Conservation (phyloP, 805 yeast genomes). For the Cyberlindnera mycetangii region DNA sequence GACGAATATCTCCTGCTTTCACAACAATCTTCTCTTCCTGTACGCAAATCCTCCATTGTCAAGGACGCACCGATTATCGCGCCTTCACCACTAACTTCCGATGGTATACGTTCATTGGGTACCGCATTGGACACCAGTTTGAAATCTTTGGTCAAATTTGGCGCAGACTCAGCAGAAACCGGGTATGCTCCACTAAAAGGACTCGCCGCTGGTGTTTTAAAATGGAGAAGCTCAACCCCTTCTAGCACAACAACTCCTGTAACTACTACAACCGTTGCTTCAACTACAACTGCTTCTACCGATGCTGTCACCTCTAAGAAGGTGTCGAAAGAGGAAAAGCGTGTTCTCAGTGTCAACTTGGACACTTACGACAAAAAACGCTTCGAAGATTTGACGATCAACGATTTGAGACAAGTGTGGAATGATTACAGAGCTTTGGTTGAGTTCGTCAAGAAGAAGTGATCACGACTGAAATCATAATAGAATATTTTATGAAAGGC, state of each 20-base stretch:
- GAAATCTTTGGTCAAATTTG: constrained; percentile 14
- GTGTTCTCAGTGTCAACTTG: constrained; percentile 11
- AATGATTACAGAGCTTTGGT: constrained; percentile 18
- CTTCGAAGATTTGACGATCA: constrained; percentile 19
- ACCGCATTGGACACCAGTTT: constrained; percentile 17
- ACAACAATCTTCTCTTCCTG: constrained; percentile 3
- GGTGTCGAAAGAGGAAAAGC: no score
- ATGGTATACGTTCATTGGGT: constrained; percentile 6
- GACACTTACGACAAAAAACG: constrained; percentile 13
- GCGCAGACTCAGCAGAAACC: constrained; percentile 2
- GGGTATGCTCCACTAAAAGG: constrained; percentile 22
- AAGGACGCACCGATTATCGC: not conserved
- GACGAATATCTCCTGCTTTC: constrained; percentile 16
- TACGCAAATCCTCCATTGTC: constrained; percentile 6
- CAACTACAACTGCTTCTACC: no score
- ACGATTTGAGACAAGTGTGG: constrained; percentile 20
- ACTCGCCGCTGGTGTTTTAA: constrained; percentile 23
- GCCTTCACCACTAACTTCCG: constrained; percentile 6
- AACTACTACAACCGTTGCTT: no score
- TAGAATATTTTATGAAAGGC: not conserved
- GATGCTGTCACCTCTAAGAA: not conserved
- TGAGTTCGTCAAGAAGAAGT: not conserved
- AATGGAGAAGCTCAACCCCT: constrained; percentile 19
- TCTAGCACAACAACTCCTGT: not conserved
- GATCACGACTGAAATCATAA: not conserved